Conservation (phyloP, 768 basidiomycete species). For the Mycena haematopus region DNA sequence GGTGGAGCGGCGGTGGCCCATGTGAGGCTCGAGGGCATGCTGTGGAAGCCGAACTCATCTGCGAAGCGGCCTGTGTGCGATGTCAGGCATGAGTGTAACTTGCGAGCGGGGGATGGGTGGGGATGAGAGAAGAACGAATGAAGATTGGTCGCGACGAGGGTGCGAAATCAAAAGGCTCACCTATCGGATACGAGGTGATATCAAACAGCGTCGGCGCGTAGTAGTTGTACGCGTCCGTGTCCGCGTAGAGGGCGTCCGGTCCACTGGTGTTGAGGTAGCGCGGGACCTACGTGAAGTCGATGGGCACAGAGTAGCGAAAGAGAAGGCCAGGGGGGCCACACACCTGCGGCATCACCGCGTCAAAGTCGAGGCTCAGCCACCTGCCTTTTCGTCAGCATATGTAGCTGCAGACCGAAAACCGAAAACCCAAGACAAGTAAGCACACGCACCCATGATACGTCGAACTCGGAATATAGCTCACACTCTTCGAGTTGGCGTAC, state of each 20-base stretch:
- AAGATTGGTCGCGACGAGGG: neutral
- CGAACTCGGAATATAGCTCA: slow-evolving; percentile 23
- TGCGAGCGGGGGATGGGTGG: no score
- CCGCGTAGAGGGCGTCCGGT: slow-evolving; percentile 14
- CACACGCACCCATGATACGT: slow-evolving; percentile 19
- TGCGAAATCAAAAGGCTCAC: neutral
- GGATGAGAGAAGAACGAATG: neutral
- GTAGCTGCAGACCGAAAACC: no score
- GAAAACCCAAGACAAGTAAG: neutral
- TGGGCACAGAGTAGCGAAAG: neutral
- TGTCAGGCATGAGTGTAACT: neutral
- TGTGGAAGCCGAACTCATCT: slow-evolving; percentile 21
- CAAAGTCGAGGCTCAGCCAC: slow-evolving; percentile 13
- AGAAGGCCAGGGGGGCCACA: neutral
- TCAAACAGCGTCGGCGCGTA: slow-evolving; percentile 8
- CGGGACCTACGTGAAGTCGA: neutral
- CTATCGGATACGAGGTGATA: slow-evolving; percentile 1
- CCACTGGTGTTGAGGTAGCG: slow-evolving; percentile 18
- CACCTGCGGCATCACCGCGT: slow-evolving; percentile 11
- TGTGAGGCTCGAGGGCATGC: slow-evolving; percentile 11
- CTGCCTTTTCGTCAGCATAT: neutral
- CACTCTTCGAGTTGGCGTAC: slow-evolving; percentile 15
- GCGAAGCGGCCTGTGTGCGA: slow-evolving; percentile 16
- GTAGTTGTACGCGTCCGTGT: slow-evolving; percentile 25
- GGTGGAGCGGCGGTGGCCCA: slow-evolving; percentile 15